phyloP scores from a whole-genome alignment of 495 filamentous ascomycete species.

The Penicillium fimorum region DNA sequence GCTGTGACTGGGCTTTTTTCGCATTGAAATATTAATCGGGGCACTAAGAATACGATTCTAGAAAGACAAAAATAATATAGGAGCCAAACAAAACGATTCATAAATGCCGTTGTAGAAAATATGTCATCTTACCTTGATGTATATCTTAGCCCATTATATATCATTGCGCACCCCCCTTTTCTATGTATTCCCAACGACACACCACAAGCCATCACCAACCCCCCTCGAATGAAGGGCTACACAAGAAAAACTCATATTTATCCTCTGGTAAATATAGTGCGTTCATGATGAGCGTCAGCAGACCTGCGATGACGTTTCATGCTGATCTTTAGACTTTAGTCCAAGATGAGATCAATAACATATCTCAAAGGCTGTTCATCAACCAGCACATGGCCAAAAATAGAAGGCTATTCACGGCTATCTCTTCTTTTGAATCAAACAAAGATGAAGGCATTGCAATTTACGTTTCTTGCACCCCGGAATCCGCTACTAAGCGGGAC shows the following conservation, averaged over 20 bases:
- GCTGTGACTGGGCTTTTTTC: not conserved
- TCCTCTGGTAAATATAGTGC: no score
- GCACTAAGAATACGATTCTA: not conserved
- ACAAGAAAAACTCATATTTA: not conserved
- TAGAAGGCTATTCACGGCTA: slow-evolving; percentile 19
- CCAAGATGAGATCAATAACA: not conserved
- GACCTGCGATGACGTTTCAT: not conserved
- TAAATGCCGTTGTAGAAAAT: not conserved
- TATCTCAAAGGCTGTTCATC: slow-evolving; percentile 2
- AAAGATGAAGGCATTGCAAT: slow-evolving; percentile 8
- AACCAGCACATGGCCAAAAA: not conserved
- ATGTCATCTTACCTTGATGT: not conserved
- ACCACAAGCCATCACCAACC: not conserved
- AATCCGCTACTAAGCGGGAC: slow-evolving; percentile 28
- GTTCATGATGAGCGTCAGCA: not conserved
- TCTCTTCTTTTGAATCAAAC: slow-evolving; percentile 10
- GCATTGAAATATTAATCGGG: not conserved
- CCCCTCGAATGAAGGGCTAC: not conserved
- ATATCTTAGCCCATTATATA: not conserved
- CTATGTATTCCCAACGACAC: not conserved
- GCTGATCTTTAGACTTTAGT: not conserved
- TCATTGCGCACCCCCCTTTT: not conserved
- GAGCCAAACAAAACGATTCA: not conserved
- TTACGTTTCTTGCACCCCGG: slow-evolving; percentile 1
- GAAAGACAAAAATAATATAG: not conserved